Evolutionary conservation across 805 yeast species (phyloP), one percentile per base, ranked within the genome.

Genomic region (Debaryomyces maramus): DNA sequence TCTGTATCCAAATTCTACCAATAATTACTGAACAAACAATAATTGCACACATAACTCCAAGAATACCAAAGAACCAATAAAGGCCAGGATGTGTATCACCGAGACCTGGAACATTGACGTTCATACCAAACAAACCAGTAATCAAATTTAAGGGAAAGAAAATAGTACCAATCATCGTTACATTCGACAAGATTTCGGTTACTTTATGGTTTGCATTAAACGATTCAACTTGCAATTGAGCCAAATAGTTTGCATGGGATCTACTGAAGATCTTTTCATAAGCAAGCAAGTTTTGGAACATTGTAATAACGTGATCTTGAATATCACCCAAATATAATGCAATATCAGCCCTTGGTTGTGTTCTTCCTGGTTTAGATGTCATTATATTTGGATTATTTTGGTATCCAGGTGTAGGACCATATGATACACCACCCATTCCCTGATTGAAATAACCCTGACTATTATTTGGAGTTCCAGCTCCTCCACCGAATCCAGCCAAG

Each of bases 41-140:
- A 27, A 60, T 41, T 13, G 38, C 40, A 28, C 50, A 43, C 59
- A 61, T 58, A 2, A 57, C 58, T 3, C 63, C 66, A 28, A 61
- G 22, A 38, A 61, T 59, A 4, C 65, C 66, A 24, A 58, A 60
- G 32, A 56, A 61, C 66, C 66, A 61, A 8, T 37, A 36, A 9
- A 53, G 46, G 8, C 43, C 43, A 5, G 41, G 38, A 32, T 63
- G 66, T 2, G 48, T 72, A 10, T 51, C 67, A 16, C 38, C 51
- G 39, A 75, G 64, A 20, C 97, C 97, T 0, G 97, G 97, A 20
- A 91, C 85, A 9, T 52, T 63, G 14, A 91, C 98, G 62, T 91
- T 91, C 99, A 91, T 91, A 55, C 97, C 97, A 64, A 91, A 91
- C 47, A 90, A 57, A 60, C 97, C 96, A 2, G 97, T 88, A 32